A percentile compares a stretch with the other conserved stretches of the same genome.
phyloP scores from a whole-genome alignment of 2,329 filamentous ascomycete genomes.

The Kalmusia sp. region DNA sequence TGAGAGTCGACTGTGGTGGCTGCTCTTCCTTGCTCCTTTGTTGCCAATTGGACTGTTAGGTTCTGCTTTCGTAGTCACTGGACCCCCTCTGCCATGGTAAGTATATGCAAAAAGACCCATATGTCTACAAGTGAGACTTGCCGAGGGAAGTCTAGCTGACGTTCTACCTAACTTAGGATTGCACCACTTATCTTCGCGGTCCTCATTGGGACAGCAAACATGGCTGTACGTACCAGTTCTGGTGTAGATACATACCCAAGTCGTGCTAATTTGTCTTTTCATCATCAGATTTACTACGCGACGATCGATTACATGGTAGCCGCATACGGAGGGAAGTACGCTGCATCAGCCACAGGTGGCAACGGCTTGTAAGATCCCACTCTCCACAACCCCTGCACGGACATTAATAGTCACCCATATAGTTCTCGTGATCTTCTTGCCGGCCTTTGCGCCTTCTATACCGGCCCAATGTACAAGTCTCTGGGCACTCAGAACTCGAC shows the following conservation, averaged over 20 bases:
- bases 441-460: constrained; percentile 69
- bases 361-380: constrained; percentile 64
- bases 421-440: constrained; percentile 73
- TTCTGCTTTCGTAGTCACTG: constrained; percentile 64
- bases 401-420: no score
- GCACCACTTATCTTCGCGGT: constrained; percentile 57
- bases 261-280: no score
- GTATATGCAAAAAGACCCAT: background rate
- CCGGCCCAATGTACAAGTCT: constrained; percentile 46
- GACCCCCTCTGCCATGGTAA: constrained; percentile 67
- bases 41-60: constrained; percentile 72
- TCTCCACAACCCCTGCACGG: background rate
- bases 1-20: constrained; percentile 70
- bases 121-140: no score
- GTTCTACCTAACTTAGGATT: no score
- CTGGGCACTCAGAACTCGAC: constrained; percentile 31
- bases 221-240: no score
- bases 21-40: constrained; percentile 66
- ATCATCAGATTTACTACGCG: constrained; percentile 80
- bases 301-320: constrained; percentile 82
- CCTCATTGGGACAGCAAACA: constrained; percentile 71
- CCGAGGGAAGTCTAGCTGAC: no score
- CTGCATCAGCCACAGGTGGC: constrained; percentile 77
- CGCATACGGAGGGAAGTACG: constrained; percentile 71
- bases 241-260: no score